Evolutionary conservation across 495 filamentous ascomycete genomes (phyloP), one percentile per base, ranked within the genome.

Genomic region (Podospora tetraspora): DNA sequence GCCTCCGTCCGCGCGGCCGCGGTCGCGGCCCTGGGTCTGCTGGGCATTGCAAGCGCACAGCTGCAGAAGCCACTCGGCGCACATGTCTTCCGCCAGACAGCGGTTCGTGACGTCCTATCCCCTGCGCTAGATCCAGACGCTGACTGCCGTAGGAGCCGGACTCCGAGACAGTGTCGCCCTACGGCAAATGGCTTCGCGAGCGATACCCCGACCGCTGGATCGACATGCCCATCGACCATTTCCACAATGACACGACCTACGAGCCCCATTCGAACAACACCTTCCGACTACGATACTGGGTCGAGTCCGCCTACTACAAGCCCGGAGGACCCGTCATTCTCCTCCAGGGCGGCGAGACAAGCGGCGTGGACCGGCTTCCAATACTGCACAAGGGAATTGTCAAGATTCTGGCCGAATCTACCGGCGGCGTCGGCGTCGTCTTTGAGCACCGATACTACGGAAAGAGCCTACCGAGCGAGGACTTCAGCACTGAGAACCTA

Each of bases 381-480:
- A 91, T 83, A 72, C 78, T 92, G 11, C 87, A 91, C 71, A 89
- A 92, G 71, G 91, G 91, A 57, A 86, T 93, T 61, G 79, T 88
- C 5, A 79, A 84, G 37, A 79, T 89, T 66, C 80, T 93, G 27
- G 84, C 86, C 9, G 72, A 86, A 67, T 85, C 85, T 4, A 91
- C 90, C 0, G 74, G 84, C 64, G 91, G 91, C 0, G 76, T 93
- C n/a, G 89, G 86, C 1, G 90, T 93, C 29, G 85, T 93, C 64
- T 80, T 92, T 19, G 91, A 93, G 77, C 91, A 92, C 70, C 84
- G 89, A 25, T 92, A 91, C 79, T 92, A 91, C 67, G 90, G 90
- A 7, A 79, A 73, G 22, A 90, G 87, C 73, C 84, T 85, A 63
- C 88, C 89, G 0, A 80, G 80, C 0, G 68, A 78, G 9, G 81